Percentiles rank a stretch among this genome's conserved stretches.
Conservation (phyloP, 768 basidiomycete species). For the Sarcomyxa edulis region DNA sequence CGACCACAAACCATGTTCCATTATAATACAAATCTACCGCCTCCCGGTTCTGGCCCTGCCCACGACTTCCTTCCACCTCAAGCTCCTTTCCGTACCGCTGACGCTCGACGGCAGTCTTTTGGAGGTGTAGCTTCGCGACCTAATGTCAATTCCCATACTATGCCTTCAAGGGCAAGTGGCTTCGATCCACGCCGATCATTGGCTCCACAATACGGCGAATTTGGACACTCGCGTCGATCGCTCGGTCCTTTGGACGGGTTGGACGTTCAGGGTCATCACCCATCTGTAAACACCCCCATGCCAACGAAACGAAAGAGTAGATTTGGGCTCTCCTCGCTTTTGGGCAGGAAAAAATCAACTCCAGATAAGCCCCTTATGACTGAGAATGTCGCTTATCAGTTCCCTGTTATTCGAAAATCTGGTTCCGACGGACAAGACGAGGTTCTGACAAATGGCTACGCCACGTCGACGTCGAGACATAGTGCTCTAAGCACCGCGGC, state of each 20-base stretch:
- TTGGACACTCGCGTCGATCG: constrained; percentile 62
- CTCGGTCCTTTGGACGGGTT: constrained; percentile 42
- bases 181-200: constrained; percentile 30
- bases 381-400: constrained; percentile 35
- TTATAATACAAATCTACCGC: constrained; percentile 48
- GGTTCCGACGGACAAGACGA: constrained; percentile 49
- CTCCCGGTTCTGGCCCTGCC: constrained; percentile 35
- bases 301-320: constrained; percentile 65
- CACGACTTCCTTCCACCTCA: constrained; percentile 57
- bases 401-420: constrained; percentile 42
- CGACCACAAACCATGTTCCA: constrained; percentile 66
- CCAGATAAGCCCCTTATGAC: constrained; percentile 27
- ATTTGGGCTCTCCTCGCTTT: constrained; percentile 61
- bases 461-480: constrained; percentile 45
- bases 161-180: constrained; percentile 30
- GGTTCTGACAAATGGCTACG: constrained; percentile 35
- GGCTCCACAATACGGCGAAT: constrained; percentile 59
- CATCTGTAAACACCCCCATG: constrained; percentile 20
- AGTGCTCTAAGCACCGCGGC: constrained; percentile 39
- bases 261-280: constrained; percentile 24
- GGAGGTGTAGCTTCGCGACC: constrained; percentile 59
- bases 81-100: constrained; percentile 53
- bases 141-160: constrained; percentile 43
- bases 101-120: constrained; percentile 72
- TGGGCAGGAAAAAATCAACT: constrained; percentile 48